Percentiles rank a stretch among this genome's conserved stretches.
These are phyloP conservation scores for Cladosporium phlei DNA, from an alignment of 2,329 filamentous ascomycete species.

Conservation along the genomic window DNA sequence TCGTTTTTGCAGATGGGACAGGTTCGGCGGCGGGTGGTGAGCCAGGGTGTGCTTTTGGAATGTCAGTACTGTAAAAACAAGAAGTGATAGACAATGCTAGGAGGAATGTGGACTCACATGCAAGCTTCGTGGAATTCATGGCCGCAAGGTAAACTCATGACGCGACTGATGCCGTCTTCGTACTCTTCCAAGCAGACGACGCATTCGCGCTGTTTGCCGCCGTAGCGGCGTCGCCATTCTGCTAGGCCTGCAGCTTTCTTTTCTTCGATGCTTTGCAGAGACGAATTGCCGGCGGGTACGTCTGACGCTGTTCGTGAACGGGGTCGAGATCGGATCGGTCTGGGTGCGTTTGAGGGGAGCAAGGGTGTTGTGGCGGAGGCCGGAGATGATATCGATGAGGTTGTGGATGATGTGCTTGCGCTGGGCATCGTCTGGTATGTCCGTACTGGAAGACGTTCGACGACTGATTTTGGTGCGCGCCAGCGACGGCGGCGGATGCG, in stretches of 20 bases:
- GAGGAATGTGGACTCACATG: conserved; percentile 68
- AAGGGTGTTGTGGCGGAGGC: conserved; percentile 65
- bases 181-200: conserved; percentile 97
- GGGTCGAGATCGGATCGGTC: conserved; percentile 51
- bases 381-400: conserved; percentile 24
- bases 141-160: conserved; percentile 96
- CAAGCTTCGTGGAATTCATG: conserved; percentile 97
- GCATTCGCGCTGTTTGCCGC: conserved; percentile 72
- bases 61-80: too few relatives aligned
- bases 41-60: conserved; percentile 85
- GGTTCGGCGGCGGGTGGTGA: conserved; percentile 91
- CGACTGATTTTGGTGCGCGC: conserved; percentile 95
- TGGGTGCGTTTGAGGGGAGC: conserved; percentile 47
- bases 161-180: conserved; percentile 83
- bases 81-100: too few relatives aligned
- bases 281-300: conserved; percentile 38
- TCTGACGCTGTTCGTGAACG: conserved; percentile 62
- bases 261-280: conserved; percentile 40
- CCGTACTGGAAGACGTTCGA: conserved; percentile 88
- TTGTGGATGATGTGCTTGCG: conserved; percentile 52
- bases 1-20: conserved; percentile 98
- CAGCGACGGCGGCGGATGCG: conserved; percentile 84
- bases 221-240: conserved; percentile 55
- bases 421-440: conserved; percentile 83
- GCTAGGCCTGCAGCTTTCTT: conserved; percentile 48